Evolutionary conservation across 768 basidiomycete species (phyloP).

Genomic region (Lentinula detonsa): DNA sequence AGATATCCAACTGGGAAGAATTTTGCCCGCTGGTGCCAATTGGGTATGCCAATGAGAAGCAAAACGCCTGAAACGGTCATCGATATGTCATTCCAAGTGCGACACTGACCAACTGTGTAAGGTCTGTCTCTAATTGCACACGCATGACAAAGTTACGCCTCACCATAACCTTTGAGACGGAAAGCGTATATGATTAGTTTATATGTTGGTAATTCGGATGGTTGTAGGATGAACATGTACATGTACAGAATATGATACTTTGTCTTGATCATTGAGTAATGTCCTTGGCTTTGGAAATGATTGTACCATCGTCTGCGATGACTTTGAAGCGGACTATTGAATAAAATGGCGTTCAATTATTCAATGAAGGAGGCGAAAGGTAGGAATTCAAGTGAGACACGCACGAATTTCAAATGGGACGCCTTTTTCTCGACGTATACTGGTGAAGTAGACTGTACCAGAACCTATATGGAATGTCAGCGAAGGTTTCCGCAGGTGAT

Average conservation of each 20-base stretch:
- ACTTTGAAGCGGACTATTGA: constrained; percentile 33
- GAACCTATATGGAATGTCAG: constrained; percentile 23
- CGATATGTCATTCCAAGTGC: not conserved
- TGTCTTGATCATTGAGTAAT: not conserved
- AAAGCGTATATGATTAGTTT: not conserved
- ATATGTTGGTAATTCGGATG: not conserved
- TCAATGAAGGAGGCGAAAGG: not conserved
- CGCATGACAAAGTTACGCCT: not conserved
- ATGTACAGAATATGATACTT: not conserved
- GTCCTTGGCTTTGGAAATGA: constrained; percentile 15
- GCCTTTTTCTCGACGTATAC: constrained; percentile 46
- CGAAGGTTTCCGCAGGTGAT: not conserved
- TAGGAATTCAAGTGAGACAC: not conserved
- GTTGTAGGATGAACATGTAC: not conserved
- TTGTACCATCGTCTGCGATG: constrained; percentile 31
- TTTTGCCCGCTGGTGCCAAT: not conserved
- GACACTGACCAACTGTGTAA: not conserved
- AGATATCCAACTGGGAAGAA: too few species aligned
- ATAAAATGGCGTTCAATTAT: not conserved
- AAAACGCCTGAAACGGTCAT: not conserved
- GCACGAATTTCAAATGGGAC: constrained; percentile 42
- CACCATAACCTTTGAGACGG: not conserved
- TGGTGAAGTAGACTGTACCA: constrained; percentile 56
- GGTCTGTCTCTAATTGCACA: not conserved
- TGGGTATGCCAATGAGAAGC: not conserved